These are phyloP conservation scores for Xylaria castorea DNA, from an alignment of 495 filamentous ascomycete species.

Conservation along the genomic window DNA sequence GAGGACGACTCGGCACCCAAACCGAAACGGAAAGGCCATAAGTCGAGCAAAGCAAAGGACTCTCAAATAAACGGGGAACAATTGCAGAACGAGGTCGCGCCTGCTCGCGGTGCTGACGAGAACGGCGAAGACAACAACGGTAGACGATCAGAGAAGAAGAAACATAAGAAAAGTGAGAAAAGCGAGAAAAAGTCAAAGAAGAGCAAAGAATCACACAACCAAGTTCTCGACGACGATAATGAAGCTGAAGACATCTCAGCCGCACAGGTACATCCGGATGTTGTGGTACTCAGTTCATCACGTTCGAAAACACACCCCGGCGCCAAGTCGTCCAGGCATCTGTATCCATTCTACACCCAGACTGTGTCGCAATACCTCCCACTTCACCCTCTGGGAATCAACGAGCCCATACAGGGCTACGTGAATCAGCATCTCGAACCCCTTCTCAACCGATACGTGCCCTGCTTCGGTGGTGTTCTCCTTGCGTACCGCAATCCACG, in stretches of 20 bases:
- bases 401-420: conserved; percentile 51
- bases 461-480: conserved; percentile 52
- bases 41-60: conserved; percentile 24
- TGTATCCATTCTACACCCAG: conserved; percentile 57
- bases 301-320: conserved; percentile 24
- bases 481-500: conserved; percentile 55
- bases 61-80: neutral
- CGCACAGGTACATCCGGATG: conserved; percentile 40
- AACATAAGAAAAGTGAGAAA: conserved; percentile 22
- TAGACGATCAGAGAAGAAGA: conserved; percentile 30
- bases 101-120: conserved; percentile 4
- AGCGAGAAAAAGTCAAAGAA: conserved; percentile 24
- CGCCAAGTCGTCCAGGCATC: conserved; percentile 26
- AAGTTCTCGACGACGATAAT: conserved; percentile 18
- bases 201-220: conserved; percentile 24
- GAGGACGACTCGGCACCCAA: neutral
- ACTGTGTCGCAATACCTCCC: conserved; percentile 56
- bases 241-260: neutral
- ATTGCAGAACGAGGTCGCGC: neutral
- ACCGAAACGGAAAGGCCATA: conserved; percentile 27
- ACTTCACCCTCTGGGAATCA: conserved; percentile 53
- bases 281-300: conserved; percentile 15
- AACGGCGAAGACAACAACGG: conserved; percentile 6
- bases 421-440: conserved; percentile 54
- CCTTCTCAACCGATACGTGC: conserved; percentile 55